Evolutionary conservation across 1,284 basidiomycete genomes (phyloP).

Genomic region (Leccinum subspadiceum): DNA sequence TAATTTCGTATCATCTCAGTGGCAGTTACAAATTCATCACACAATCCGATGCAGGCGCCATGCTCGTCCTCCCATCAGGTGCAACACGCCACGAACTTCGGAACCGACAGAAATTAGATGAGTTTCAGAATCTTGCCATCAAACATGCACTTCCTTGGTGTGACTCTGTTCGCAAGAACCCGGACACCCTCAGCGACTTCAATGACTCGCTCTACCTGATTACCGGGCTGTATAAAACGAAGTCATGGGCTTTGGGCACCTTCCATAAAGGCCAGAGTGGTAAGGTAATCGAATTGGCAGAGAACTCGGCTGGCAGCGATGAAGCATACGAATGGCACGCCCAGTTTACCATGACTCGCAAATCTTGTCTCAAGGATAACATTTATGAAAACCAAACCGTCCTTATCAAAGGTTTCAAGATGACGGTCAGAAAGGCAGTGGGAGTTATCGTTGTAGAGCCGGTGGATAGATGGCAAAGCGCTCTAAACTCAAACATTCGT

Average conservation of each 20-base stretch:
- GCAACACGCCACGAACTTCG: slow-evolving; percentile 1
- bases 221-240: slow-evolving; percentile 8
- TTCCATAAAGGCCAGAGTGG: slow-evolving; percentile 2
- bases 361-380: not conserved
- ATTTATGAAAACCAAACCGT: not conserved
- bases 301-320: not conserved
- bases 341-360: not conserved
- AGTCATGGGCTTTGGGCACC: not conserved
- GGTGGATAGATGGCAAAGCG: not conserved
- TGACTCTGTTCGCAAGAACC: not conserved
- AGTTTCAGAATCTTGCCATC: slow-evolving; percentile 1
- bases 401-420: not conserved
- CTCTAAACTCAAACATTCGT: not conserved
- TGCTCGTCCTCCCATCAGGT: slow-evolving; percentile 11
- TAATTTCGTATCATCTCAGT: not conserved
- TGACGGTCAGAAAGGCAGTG: not conserved
- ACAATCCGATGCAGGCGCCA: slow-evolving; percentile 2
- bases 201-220: slow-evolving; percentile 7
- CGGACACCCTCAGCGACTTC: not conserved
- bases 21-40: slow-evolving; percentile 2
- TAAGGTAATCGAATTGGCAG: too few relatives aligned
- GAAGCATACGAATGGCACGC: not conserved
- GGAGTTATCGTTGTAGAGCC: not conserved
- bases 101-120: not conserved
- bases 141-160: slow-evolving; percentile 7